Evolutionary conservation across 768 basidiomycete species (phyloP).

Genomic region (Pleurotus ostreatus): DNA sequence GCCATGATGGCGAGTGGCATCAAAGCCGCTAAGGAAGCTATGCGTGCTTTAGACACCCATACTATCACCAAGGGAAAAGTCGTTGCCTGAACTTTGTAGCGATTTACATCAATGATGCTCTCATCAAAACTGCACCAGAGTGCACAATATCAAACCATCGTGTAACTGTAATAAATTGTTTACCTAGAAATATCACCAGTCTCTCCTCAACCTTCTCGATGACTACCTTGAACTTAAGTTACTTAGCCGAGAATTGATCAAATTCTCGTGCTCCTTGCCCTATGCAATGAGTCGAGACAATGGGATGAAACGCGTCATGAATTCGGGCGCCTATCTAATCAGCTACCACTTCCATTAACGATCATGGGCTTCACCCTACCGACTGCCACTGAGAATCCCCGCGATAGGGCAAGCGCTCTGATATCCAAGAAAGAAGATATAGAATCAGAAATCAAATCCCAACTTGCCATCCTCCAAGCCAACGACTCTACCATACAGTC

Average conservation of each 20-base stretch:
- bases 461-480: slow-evolving; percentile 56
- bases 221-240: not conserved
- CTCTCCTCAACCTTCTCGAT: not conserved
- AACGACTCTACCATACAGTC: slow-evolving; percentile 65
- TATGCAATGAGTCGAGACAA: not conserved
- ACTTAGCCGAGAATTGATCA: not conserved
- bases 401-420: slow-evolving; percentile 58
- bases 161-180: too few species aligned
- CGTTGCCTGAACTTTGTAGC: slow-evolving; percentile 27
- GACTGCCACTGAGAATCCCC: slow-evolving; percentile 34
- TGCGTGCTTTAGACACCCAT: slow-evolving; percentile 44
- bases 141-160: too few species aligned
- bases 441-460: slow-evolving; percentile 64
- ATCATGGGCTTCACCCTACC: slow-evolving; percentile 46
- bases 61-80: slow-evolving; percentile 54
- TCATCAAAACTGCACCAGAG: too few species aligned
- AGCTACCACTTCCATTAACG: not conserved
- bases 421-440: slow-evolving; percentile 68
- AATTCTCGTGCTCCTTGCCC: not conserved
- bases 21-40: slow-evolving; percentile 65
- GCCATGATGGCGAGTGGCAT: slow-evolving; percentile 78
- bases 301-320: not conserved
- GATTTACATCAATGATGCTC: too few species aligned
- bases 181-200: too few species aligned
- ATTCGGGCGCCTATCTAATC: not conserved